Percentiles rank a stretch among this genome's conserved stretches.
Conservation (phyloP, 768 basidiomycete species). For the Mycena olivaceomarginata region DNA sequence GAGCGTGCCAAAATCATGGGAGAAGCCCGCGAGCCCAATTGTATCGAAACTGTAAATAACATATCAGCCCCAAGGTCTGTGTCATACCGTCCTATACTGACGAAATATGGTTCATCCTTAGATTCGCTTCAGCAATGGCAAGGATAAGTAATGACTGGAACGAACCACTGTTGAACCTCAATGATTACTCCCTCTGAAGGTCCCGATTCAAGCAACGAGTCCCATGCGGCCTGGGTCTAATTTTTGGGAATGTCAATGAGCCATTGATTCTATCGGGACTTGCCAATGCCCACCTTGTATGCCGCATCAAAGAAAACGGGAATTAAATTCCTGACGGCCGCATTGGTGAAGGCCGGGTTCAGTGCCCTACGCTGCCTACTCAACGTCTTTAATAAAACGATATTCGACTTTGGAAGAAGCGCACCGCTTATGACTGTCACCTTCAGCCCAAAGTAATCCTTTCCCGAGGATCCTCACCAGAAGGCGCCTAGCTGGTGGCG, state of each 20-base stretch:
- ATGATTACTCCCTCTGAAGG: slow-evolving; percentile 13
- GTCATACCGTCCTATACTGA: neutral
- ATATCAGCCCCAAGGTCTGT: too few relatives aligned
- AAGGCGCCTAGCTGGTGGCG: slow-evolving; percentile 52
- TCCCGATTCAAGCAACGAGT: slow-evolving; percentile 14
- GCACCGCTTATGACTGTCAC: slow-evolving; percentile 56
- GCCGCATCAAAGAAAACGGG: slow-evolving; percentile 34
- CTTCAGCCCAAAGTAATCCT: slow-evolving; percentile 59
- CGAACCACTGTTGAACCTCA: slow-evolving; percentile 29
- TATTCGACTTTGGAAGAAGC: neutral
- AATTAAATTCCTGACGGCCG: slow-evolving; percentile 10
- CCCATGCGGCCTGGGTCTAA: slow-evolving; percentile 31
- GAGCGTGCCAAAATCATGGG: slow-evolving; percentile 30
- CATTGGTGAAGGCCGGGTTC: slow-evolving; percentile 30
- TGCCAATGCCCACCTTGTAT: neutral
- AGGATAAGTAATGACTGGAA: neutral
- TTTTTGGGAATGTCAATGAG: too few relatives aligned
- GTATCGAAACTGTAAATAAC: slow-evolving; percentile 11
- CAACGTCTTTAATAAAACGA: neutral
- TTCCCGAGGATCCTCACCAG: slow-evolving; percentile 48
- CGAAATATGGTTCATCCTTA: slow-evolving; percentile 33
- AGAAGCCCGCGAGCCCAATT: slow-evolving; percentile 31
- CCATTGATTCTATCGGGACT: too few relatives aligned
- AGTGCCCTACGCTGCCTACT: slow-evolving; percentile 24
- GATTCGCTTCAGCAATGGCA: neutral